phyloP scores from a whole-genome alignment of 2,329 filamentous ascomycete species.

The Conoideocrella luteorostrata region DNA sequence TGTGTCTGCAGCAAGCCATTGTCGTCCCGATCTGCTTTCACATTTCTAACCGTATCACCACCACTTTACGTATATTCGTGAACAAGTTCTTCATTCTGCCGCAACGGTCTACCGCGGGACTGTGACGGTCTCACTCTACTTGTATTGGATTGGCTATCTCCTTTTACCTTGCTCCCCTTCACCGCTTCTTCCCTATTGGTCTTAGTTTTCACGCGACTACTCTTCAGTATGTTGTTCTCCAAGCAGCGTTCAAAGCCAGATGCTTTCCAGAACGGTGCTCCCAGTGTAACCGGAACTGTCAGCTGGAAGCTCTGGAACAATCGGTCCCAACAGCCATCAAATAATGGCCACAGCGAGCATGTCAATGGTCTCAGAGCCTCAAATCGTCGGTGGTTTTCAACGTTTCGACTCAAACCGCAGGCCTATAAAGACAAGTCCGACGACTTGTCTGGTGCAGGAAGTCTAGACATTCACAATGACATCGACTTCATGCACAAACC shows the following conservation, averaged over 20 bases:
- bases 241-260: conserved; percentile 12
- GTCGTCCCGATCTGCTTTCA: neutral
- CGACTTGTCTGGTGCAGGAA: neutral
- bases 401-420: conserved; percentile 9
- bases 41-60: conserved; percentile 1
- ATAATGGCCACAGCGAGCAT: conserved; percentile 3
- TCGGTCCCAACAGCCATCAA: conserved; percentile 12
- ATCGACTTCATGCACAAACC: neutral
- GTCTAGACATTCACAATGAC: neutral
- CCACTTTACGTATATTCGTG: neutral
- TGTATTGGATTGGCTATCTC: conserved; percentile 6
- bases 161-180: conserved; percentile 6
- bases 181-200: conserved; percentile 6
- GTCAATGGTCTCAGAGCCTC: conserved; percentile 2
- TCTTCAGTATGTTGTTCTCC: conserved; percentile 16
- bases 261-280: conserved; percentile 6
- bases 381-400: conserved; percentile 15
- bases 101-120: neutral
- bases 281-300: conserved; percentile 10
- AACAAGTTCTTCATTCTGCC: neutral
- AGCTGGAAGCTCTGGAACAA: conserved; percentile 23
- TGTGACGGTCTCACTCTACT: conserved; percentile 3
- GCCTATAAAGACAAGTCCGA: neutral
- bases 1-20: neutral
- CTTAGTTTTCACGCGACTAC: conserved; percentile 10